A percentile compares a stretch with the other conserved stretches of the same genome.
These are phyloP conservation scores for Exophiala lecanii-corni DNA, from an alignment of 2,329 filamentous ascomycete species.

Conservation along the genomic window DNA sequence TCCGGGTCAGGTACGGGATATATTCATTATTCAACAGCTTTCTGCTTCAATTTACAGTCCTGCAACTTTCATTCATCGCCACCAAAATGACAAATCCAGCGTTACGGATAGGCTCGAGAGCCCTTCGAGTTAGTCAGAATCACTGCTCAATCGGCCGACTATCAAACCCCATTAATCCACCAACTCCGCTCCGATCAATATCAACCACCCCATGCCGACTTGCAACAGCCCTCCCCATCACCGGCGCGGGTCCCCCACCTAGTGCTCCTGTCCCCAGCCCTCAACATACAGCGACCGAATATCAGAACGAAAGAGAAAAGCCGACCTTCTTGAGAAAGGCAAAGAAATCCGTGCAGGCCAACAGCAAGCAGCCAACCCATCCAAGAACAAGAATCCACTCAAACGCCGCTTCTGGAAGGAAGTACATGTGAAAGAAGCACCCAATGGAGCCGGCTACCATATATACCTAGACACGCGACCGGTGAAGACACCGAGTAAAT, in stretches of 20 bases:
- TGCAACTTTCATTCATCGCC: too few relatives aligned
- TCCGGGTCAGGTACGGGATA: too few relatives aligned
- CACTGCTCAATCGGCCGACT: conserved; percentile 8
- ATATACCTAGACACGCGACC: conserved; percentile 74
- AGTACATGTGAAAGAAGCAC: conserved; percentile 62
- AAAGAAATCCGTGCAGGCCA: conserved; percentile 40
- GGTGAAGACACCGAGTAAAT: conserved; percentile 69
- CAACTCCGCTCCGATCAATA: conserved; percentile 5
- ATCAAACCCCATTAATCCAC: not conserved
- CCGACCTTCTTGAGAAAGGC: conserved; percentile 44
- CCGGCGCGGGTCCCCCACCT: conserved; percentile 57
- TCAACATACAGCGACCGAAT: conserved; percentile 46
- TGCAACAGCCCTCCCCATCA: conserved; percentile 50
- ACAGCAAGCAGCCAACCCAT: conserved; percentile 12
- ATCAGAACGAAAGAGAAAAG: conserved; percentile 47
- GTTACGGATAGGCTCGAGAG: not conserved
- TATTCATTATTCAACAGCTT: too few relatives aligned
- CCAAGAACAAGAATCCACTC: conserved; percentile 38
- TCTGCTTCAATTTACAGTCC: too few relatives aligned
- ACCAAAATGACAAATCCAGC: too few relatives aligned
- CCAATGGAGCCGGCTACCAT: conserved; percentile 47
- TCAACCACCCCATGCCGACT: conserved; percentile 7
- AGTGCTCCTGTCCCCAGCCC: conserved; percentile 47
- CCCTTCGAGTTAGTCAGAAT: not conserved
- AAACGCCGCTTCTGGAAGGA: conserved; percentile 85